phyloP scores from a whole-genome alignment of 2,329 filamentous ascomycete species.

The Fusarium beomiforme region DNA sequence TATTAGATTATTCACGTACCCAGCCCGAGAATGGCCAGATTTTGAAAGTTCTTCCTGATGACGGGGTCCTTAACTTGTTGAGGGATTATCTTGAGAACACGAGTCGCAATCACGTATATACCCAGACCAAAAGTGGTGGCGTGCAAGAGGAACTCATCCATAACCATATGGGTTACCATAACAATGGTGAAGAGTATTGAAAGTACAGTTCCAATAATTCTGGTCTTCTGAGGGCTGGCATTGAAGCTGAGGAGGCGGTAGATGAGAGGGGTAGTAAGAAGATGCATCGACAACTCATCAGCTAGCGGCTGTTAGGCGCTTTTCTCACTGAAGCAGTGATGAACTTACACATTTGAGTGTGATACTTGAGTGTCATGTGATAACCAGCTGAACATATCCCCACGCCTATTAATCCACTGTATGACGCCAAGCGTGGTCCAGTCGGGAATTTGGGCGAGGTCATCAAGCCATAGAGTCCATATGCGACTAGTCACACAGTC shows the following conservation, averaged over 20 bases:
- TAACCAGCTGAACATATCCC: constrained; percentile 47
- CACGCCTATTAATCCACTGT: constrained; percentile 51
- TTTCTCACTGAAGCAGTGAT: accelerated
- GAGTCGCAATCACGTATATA: constrained; percentile 48
- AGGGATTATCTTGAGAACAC: constrained; percentile 45
- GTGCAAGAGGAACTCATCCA: constrained; percentile 55
- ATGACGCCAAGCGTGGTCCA: constrained; percentile 47
- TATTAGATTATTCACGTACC: constrained; percentile 1
- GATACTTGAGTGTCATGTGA: constrained; percentile 50
- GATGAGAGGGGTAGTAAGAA: constrained; percentile 53
- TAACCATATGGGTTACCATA: constrained; percentile 54
- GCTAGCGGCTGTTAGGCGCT: constrained; percentile 35
- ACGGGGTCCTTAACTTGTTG: constrained; percentile 44
- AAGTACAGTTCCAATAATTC: constrained; percentile 35
- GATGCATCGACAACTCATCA: constrained; percentile 55
- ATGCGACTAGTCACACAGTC: constrained; percentile 45
- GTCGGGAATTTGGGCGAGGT: constrained; percentile 25
- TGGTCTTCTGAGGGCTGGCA: constrained; percentile 39
- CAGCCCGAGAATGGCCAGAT: constrained; percentile 31
- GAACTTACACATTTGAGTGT: constrained; percentile 48
- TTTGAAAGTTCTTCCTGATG: constrained; percentile 31
- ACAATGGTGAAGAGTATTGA: constrained; percentile 44
- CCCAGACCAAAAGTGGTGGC: constrained; percentile 49
- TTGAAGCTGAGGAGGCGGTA: constrained; percentile 53
- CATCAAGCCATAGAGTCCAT: constrained; percentile 51